Base-by-base conservation (phyloP, 2,329 filamentous ascomycete species). In the Aspergillus unguis region DNA sequence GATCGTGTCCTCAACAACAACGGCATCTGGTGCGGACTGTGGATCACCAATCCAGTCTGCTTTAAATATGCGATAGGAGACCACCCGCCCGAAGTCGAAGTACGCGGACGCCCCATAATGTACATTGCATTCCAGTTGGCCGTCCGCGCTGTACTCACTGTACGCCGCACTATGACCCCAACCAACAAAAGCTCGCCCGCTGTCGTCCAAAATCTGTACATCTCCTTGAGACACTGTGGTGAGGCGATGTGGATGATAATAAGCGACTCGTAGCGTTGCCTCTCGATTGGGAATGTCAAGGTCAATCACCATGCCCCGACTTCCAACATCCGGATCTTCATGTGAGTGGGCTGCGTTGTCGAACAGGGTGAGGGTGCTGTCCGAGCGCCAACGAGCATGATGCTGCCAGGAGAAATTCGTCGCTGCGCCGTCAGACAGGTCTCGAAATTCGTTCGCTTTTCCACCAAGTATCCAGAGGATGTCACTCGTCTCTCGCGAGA, bases 1-100 rank as follows among this genome's bases (percentile, higher is more conserved):
- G 8, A 59, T 56, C 29, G 53, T 57, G 17, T 45, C 53, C 2
- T 44, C 54, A 1, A 51, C 37, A 2, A 66, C 23, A 1, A 44
- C 60, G 11, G 59, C 53, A 25, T 65, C 64, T 0, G 68, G 67
- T 2, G 58, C 25, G 27, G 75, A 75, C 11, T 68, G 70, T 1
- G 80, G 80, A 6, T 67, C 65, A 0, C 77, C 80, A 4, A 75
- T 72, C 80, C 82, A 85, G 53, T 76, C 70, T 3, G 54, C 57
- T 59, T 80, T 81, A 68, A 79, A 79, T 0, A 75, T 77, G 17
- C 82, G 77, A 59, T 85, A 85, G 48, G 78, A 82, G 63, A 79
- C 75, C 2, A 81, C 74, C 7, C 74, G 62, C 41, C 78, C 72
- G 28, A 80, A 65, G 7, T 66, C 65, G 53, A 80, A 63, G 44